Percentiles rank a stretch among this genome's conserved stretches.
These are phyloP conservation scores for Polygonum aviculare DNA, from an alignment of 148 eudicot genomes.

Conservation along the genomic window DNA sequence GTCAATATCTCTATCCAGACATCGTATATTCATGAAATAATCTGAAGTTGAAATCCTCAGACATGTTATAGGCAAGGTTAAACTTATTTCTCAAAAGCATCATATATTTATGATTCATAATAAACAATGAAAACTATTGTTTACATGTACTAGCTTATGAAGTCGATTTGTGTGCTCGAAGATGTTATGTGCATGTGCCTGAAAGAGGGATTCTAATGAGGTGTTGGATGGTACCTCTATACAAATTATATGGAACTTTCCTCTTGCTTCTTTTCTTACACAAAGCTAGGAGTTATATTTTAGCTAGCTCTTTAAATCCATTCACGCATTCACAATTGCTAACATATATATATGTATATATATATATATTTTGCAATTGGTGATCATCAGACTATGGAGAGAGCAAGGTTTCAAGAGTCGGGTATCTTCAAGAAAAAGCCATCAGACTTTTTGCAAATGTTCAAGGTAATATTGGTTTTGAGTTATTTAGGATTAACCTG, in stretches of 20 bases:
- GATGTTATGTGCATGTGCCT: background rate
- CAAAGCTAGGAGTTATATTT: background rate
- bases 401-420: slow-evolving; percentile 79
- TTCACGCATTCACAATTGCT: background rate
- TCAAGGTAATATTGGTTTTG: slow-evolving; percentile 44
- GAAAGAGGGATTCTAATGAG: background rate
- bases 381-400: slow-evolving; percentile 85
- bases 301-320: background rate
- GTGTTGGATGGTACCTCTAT: background rate
- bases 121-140: background rate
- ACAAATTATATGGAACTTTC: background rate
- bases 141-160: background rate
- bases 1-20: background rate
- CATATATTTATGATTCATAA: background rate
- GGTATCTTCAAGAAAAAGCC: slow-evolving; percentile 82
- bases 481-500: background rate
- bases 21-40: background rate
- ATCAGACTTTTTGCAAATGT: slow-evolving; percentile 77
- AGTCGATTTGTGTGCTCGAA: background rate
- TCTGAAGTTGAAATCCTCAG: background rate
- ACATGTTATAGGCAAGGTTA: background rate
- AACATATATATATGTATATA: background rate
- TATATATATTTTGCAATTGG: background rate
- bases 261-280: background rate
- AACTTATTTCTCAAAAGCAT: background rate